Conservation (phyloP, 441 rosid genomes). For the Euphorbia celastroides region DNA sequence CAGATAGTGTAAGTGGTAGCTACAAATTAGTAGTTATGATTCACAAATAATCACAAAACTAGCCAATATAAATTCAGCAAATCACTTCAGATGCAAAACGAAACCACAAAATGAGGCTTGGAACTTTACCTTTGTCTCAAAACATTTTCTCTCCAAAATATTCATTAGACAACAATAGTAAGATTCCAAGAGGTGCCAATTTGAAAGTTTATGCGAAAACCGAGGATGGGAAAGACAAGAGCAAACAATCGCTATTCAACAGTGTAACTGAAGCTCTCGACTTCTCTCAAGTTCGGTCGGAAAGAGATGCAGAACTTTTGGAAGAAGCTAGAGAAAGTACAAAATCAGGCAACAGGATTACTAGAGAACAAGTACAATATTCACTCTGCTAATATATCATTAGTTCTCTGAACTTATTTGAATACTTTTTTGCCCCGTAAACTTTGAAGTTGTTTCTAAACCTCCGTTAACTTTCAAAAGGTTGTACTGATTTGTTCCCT, state of each 20-base stretch:
- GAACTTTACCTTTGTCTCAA: constrained; percentile 32
- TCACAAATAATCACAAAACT: not conserved
- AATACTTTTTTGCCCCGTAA: no score
- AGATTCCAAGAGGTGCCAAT: constrained; percentile 10
- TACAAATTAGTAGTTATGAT: constrained; percentile 13
- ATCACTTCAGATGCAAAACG: not conserved
- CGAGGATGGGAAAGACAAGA: constrained; percentile 35
- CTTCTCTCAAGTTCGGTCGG: constrained; percentile 73
- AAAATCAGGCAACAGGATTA: constrained; percentile 61
- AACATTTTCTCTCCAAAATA: constrained; percentile 20
- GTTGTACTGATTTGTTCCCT: no score
- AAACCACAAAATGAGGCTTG: constrained; percentile 25
- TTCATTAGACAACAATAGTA: constrained; percentile 11
- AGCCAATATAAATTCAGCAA: not conserved
- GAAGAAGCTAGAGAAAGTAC: constrained; percentile 70
- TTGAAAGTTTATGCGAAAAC: constrained; percentile 31
- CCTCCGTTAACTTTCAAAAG: no score
- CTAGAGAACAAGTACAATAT: constrained; percentile 54
- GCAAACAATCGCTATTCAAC: constrained; percentile 59
- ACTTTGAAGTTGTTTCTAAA: no score
- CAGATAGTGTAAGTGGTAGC: not conserved
- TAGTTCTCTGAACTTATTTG: no score
- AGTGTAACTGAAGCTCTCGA: constrained; percentile 74
- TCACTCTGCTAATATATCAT: no score
- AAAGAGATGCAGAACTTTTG: constrained; percentile 67